phyloP scores from a whole-genome alignment of 805 yeast genomes.

The Pichia manshurica region DNA sequence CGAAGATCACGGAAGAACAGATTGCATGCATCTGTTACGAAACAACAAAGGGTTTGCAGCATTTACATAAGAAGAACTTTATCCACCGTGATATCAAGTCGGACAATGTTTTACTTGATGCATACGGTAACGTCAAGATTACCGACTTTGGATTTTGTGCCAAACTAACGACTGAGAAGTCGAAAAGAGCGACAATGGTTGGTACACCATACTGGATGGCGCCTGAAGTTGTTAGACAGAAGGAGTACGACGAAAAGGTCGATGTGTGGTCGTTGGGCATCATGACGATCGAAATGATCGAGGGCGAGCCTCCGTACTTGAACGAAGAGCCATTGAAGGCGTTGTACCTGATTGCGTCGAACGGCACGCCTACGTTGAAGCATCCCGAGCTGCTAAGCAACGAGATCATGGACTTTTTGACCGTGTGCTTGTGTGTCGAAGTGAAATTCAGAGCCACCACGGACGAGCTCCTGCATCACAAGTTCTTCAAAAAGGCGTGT shows the following conservation, averaged over 20 bases:
- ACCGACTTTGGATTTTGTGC: conserved; percentile 98
- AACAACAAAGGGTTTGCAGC: conserved; percentile 85
- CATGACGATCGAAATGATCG: conserved; percentile 98
- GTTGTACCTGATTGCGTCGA: conserved; percentile 87
- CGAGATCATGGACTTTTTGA: conserved; percentile 77
- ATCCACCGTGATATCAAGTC: conserved; percentile 97
- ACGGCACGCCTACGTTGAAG: conserved; percentile 91
- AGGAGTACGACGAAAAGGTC: conserved; percentile 93
- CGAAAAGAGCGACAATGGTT: conserved; percentile 95
- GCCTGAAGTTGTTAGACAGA: conserved; percentile 93
- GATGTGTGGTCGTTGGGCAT: conserved; percentile 98
- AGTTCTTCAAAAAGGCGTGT: conserved; percentile 62
- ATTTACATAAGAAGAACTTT: conserved; percentile 84
- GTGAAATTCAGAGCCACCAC: conserved; percentile 88
- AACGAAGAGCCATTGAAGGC: conserved; percentile 96
- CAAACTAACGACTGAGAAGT: conserved; percentile 71
- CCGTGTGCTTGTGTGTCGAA: conserved; percentile 91
- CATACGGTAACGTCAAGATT: conserved; percentile 79
- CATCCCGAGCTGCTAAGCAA: conserved; percentile 70
- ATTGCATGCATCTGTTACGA: conserved; percentile 89
- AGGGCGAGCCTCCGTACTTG: conserved; percentile 97
- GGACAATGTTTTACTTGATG: conserved; percentile 83
- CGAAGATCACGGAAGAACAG: conserved; percentile 73
- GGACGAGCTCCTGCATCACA: conserved; percentile 76
- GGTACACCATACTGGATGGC: conserved; percentile 99